Conservation (phyloP, 1,139 yeast species). For the Taphrina wiesneri region DNA sequence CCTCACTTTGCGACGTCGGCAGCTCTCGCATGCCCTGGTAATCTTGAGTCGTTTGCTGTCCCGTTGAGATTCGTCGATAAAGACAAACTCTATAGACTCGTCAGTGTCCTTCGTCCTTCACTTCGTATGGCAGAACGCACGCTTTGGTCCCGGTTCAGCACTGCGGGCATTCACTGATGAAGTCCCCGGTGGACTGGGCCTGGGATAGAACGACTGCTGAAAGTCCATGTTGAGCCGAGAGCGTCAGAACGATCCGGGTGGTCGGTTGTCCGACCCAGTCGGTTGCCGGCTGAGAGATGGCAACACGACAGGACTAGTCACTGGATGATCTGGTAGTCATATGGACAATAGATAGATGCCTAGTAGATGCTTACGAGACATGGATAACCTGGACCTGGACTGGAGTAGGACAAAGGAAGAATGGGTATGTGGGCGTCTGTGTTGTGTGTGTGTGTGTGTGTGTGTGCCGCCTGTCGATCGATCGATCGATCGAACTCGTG, state of each 20-base stretch:
- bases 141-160: conserved; percentile 4
- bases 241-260: neutral
- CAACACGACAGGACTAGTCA: too few species aligned
- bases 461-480: neutral
- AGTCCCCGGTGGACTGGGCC: neutral
- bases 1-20: conserved; percentile 18
- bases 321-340: too few species aligned
- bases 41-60: conserved; percentile 30
- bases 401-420: too few species aligned
- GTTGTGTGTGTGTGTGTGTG: too few species aligned
- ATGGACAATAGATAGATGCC: too few species aligned
- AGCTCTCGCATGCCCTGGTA: conserved; percentile 29
- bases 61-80: conserved; percentile 28
- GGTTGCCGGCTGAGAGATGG: too few species aligned
- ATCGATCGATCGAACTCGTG: neutral
- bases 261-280: neutral
- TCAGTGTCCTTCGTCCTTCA: neutral
- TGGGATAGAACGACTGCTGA: conserved; percentile 1
- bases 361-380: neutral
- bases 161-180: neutral
- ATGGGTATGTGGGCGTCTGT: neutral
- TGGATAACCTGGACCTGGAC: neutral
- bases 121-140: neutral
- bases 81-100: conserved; percentile 17
- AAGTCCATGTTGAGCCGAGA: neutral